These are phyloP conservation scores for Elasticomyces elasticus DNA, from an alignment of 495 filamentous ascomycete species.

Conservation along the genomic window DNA sequence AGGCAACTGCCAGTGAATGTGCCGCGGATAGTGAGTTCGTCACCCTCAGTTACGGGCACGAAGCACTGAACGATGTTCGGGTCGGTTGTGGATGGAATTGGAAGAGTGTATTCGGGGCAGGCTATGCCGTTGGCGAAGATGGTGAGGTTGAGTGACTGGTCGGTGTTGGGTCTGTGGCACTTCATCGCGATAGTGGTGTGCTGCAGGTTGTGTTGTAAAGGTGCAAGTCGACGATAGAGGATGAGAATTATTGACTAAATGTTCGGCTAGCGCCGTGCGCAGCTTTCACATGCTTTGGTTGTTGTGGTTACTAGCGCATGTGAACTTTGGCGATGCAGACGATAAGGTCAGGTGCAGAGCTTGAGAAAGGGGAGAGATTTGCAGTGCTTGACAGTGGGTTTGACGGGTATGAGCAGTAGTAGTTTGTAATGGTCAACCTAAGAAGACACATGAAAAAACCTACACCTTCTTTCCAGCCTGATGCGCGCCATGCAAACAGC, in stretches of 20 bases:
- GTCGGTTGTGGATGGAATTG: not conserved
- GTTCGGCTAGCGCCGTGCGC: not conserved
- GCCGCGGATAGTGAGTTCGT: slow-evolving; percentile 9
- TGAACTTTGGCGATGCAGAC: too few species aligned
- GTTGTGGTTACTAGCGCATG: too few species aligned
- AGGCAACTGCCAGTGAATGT: slow-evolving; percentile 8
- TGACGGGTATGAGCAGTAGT: too few species aligned
- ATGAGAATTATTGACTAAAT: not conserved
- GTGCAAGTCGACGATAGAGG: not conserved
- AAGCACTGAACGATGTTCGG: slow-evolving; percentile 7
- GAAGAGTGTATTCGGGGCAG: slow-evolving; percentile 7
- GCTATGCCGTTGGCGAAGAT: slow-evolving; percentile 10
- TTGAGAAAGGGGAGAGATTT: too few species aligned
- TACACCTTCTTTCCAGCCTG: too few species aligned
- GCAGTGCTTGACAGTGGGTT: too few species aligned
- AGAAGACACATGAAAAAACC: too few species aligned
- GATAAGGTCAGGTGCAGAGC: too few species aligned
- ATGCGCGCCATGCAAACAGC: not conserved
- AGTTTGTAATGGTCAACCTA: too few species aligned
- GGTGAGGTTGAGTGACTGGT: slow-evolving; percentile 1
- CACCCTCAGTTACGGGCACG: slow-evolving; percentile 3
- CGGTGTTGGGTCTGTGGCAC: slow-evolving; percentile 11
- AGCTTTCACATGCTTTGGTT: too few species aligned
- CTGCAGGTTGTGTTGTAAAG: not conserved
- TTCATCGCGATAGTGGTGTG: slow-evolving; percentile 8